Evolutionary conservation across 169 alveolate genomes (phyloP).

Genomic region (Perkinsus olseni): DNA sequence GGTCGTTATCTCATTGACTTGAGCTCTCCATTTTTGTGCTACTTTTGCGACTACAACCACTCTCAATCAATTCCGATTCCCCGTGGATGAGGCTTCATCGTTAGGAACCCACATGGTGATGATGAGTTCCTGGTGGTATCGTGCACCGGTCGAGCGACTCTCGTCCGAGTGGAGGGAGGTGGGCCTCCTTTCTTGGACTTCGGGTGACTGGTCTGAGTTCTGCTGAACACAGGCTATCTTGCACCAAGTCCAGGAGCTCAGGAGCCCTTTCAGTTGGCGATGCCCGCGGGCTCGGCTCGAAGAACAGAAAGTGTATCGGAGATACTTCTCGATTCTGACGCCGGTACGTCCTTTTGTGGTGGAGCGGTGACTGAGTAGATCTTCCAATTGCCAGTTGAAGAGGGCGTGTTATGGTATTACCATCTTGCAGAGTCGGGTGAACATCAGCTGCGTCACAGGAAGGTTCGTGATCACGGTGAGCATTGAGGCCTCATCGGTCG

Average conservation of each 20-base stretch:
- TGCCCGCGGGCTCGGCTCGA: not conserved
- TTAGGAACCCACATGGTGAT: conserved; percentile 4
- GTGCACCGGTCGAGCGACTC: not conserved
- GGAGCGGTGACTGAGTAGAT: not conserved
- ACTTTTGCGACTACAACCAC: too few species aligned
- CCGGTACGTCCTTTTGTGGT: not conserved
- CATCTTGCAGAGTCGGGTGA: not conserved
- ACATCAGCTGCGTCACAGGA: not conserved
- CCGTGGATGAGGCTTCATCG: conserved; percentile 25
- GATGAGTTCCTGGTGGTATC: not conserved
- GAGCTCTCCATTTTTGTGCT: too few species aligned
- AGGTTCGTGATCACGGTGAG: not conserved
- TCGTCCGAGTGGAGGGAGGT: not conserved
- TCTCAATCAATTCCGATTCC: conserved; percentile 10
- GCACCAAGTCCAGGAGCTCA: not conserved
- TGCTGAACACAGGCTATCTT: not conserved
- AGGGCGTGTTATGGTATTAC: not conserved
- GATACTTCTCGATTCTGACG: not conserved
- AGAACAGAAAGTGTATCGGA: not conserved
- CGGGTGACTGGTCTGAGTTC: not conserved
- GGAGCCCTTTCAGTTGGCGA: not conserved
- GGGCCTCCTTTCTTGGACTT: not conserved
- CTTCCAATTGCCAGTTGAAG: not conserved
- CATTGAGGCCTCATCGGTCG: too few species aligned
- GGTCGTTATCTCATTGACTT: too few species aligned